phyloP scores from a whole-genome alignment of 805 yeast genomes.

The Wickerhamiella lipophila region DNA sequence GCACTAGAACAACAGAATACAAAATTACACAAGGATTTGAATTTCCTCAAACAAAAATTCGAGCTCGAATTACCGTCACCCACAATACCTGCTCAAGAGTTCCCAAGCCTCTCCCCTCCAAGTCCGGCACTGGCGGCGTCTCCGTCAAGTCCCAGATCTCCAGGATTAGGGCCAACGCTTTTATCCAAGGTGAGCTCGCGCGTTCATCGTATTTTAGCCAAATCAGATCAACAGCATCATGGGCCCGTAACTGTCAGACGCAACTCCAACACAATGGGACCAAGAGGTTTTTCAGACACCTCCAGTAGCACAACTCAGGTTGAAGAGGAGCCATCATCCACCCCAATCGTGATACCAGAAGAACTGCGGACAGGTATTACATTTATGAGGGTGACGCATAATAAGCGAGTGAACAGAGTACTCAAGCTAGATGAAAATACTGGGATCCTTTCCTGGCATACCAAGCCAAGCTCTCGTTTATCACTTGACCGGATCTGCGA shows the following conservation, averaged over 20 bases:
- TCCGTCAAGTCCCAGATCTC: neutral
- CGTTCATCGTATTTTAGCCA: constrained; percentile 6
- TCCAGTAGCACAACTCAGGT: neutral
- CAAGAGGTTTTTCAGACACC: neutral
- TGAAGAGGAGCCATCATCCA: neutral
- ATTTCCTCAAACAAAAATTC: neutral
- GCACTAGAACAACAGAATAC: neutral
- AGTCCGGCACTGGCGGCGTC: neutral
- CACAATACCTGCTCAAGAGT: neutral
- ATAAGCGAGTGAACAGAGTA: constrained; percentile 47
- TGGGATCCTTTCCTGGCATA: constrained; percentile 49
- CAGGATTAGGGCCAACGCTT: constrained; percentile 1
- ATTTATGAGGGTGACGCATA: constrained; percentile 55
- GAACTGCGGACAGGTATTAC: constrained; percentile 38
- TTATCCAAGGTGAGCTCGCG: constrained; percentile 3
- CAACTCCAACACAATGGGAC: constrained; percentile 18
- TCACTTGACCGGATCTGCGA: constrained; percentile 52
- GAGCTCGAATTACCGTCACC: neutral
- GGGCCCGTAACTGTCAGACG: constrained; percentile 23
- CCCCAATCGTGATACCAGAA: constrained; percentile 16
- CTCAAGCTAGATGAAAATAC: constrained; percentile 44
- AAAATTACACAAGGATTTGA: neutral
- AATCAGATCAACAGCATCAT: neutral
- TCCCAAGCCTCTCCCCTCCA: neutral
- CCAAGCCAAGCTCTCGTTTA: constrained; percentile 33